Evolutionary conservation across 106 monocot genomes (phyloP).

Genomic region (Dendrobium catenatum): DNA sequence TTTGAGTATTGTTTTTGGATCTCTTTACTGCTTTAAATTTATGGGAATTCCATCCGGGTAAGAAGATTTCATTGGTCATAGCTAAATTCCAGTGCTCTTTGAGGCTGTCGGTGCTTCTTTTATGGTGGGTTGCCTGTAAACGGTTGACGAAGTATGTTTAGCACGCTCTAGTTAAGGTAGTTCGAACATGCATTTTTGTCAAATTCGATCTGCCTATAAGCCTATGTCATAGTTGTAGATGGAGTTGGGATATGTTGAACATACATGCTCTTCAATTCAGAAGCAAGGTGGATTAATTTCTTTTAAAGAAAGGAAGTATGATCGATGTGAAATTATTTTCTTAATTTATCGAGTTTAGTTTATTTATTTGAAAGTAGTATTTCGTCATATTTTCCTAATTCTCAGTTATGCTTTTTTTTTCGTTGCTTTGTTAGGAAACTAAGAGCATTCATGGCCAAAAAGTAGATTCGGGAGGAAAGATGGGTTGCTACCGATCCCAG

Average conservation of each 20-base stretch:
- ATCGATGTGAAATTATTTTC: background rate
- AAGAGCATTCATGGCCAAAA: constrained; percentile 14
- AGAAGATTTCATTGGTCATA: background rate
- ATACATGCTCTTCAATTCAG: background rate
- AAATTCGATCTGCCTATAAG: background rate
- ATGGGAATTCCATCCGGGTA: background rate
- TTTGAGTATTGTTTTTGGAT: background rate
- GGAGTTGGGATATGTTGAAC: background rate
- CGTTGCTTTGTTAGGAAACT: constrained; percentile 17
- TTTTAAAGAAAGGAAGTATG: background rate
- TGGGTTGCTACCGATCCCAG: constrained; percentile 22
- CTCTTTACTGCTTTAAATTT: constrained; percentile 1
- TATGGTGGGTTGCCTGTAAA: background rate
- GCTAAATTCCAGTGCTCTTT: background rate
- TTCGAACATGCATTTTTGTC: background rate
- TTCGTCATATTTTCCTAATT: background rate
- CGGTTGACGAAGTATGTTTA: background rate
- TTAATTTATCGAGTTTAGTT: background rate
- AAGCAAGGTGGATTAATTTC: background rate
- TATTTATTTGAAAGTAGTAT: background rate
- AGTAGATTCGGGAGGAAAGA: constrained; percentile 9
- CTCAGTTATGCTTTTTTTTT: background rate
- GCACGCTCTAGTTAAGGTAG: background rate
- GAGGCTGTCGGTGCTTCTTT: background rate
- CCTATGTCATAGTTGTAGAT: background rate